Conservation (phyloP, 805 yeast species). For the Saccharomyces mikatae region DNA sequence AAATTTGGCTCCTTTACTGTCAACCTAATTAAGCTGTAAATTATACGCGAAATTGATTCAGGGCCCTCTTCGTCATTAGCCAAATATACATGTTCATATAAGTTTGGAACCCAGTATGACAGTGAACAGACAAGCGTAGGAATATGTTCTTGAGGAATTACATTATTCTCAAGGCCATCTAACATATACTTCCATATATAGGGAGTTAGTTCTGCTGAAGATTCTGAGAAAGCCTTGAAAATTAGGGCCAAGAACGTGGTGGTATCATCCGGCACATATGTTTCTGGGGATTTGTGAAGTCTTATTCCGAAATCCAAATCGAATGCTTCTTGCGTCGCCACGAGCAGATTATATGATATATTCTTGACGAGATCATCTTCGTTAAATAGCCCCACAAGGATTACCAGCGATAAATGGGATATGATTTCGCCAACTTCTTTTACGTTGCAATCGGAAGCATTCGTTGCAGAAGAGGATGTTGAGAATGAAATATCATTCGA, state of each 20-base stretch:
- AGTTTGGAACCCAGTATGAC: slow-evolving; percentile 66
- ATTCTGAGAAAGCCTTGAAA: slow-evolving; percentile 43
- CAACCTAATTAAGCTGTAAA: slow-evolving; percentile 52
- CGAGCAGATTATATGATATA: slow-evolving; percentile 53
- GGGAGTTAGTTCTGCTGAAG: slow-evolving; percentile 50
- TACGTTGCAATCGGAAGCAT: slow-evolving; percentile 4
- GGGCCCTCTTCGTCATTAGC: slow-evolving; percentile 48
- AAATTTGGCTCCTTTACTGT: slow-evolving; percentile 41
- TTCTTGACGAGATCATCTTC: slow-evolving; percentile 48
- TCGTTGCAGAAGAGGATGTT: neutral
- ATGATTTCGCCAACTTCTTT: slow-evolving; percentile 35
- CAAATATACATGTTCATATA: slow-evolving; percentile 46
- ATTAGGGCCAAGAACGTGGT: slow-evolving; percentile 51
- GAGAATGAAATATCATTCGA: slow-evolving; percentile 7
- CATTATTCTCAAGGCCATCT: slow-evolving; percentile 18
- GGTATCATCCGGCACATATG: slow-evolving; percentile 59
- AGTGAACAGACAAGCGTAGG: slow-evolving; percentile 22
- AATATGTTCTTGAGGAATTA: slow-evolving; percentile 7
- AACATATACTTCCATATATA: slow-evolving; percentile 35
- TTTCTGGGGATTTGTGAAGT: slow-evolving; percentile 44
- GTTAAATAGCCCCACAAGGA: slow-evolving; percentile 57
- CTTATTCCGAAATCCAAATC: slow-evolving; percentile 50
- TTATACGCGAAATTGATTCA: slow-evolving; percentile 46
- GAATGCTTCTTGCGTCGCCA: slow-evolving; percentile 49
- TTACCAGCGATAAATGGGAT: slow-evolving; percentile 54